Percentiles rank a stretch among this genome's conserved stretches.
phyloP scores from a whole-genome alignment of 2,329 filamentous ascomycete genomes.

The Colletotrichum camelliae region DNA sequence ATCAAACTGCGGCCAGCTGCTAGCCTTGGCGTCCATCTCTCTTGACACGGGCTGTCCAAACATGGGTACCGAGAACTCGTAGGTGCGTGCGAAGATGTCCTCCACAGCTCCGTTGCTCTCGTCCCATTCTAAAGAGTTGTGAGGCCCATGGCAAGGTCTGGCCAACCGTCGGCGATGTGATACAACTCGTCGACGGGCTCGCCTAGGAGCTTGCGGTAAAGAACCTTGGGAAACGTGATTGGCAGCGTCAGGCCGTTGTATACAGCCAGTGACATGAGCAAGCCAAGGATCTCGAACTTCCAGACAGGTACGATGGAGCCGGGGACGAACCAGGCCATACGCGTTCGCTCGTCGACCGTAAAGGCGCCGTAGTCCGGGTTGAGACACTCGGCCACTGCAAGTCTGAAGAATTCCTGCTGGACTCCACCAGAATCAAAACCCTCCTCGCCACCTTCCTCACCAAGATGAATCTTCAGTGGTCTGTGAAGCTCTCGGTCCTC shows the following conservation, averaged over 20 bases:
- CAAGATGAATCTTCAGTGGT: conserved; percentile 87
- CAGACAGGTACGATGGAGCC: conserved; percentile 82
- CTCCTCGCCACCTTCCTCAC: conserved; percentile 82
- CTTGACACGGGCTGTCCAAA: conserved; percentile 63
- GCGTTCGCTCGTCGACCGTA: conserved; percentile 75
- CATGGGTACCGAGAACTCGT: conserved; percentile 77
- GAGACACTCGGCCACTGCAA: conserved; percentile 81
- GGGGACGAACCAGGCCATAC: conserved; percentile 88
- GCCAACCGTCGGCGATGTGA: conserved; percentile 88
- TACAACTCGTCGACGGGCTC: conserved; percentile 72
- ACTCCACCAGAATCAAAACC: conserved; percentile 94
- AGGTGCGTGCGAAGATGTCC: conserved; percentile 83
- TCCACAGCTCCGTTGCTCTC: conserved; percentile 77
- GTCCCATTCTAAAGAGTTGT: conserved; percentile 78
- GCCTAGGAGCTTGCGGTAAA: conserved; percentile 82
- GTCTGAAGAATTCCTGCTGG: conserved; percentile 93
- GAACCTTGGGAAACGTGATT: conserved; percentile 82
- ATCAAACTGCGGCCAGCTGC: conserved; percentile 61
- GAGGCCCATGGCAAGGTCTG: conserved; percentile 77
- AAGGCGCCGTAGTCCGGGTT: conserved; percentile 82
- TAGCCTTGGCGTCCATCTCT: conserved; percentile 53
- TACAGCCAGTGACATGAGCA: conserved; percentile 87
- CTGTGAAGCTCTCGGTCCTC: conserved; percentile 82
- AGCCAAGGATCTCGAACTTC: conserved; percentile 88
- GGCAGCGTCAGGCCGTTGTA: conserved; percentile 94